phyloP scores from a whole-genome alignment of 208 protist genomes.

The Acanthamoeba comandoni region DNA sequence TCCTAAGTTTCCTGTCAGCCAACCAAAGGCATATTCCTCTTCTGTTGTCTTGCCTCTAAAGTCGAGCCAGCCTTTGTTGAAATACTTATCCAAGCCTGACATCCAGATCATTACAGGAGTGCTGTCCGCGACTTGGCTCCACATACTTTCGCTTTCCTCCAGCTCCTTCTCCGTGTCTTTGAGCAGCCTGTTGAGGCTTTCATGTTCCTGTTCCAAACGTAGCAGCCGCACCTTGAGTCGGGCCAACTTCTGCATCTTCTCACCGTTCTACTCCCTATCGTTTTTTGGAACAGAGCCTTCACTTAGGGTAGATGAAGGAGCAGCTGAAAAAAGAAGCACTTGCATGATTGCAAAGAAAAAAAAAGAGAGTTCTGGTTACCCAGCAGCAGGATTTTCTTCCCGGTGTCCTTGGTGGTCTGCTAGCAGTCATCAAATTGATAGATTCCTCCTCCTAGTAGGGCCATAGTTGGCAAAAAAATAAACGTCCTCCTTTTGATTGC shows the following conservation, averaged over 20 bases:
- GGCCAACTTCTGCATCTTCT: conserved; percentile 15
- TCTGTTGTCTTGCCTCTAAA: conserved; percentile 25
- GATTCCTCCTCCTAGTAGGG: too few species aligned
- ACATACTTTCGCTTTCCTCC: conserved; percentile 22
- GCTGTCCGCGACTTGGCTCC: conserved; percentile 14
- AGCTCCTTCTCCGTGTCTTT: not conserved
- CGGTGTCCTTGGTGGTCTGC: too few species aligned
- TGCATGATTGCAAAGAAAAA: too few species aligned
- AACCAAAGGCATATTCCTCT: conserved; percentile 28
- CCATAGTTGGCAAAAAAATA: too few species aligned
- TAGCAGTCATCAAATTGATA: too few species aligned
- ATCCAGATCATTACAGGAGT: conserved; percentile 49
- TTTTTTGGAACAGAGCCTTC: too few species aligned
- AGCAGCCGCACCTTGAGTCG: not conserved
- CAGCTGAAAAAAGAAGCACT: too few species aligned
- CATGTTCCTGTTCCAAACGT: not conserved
- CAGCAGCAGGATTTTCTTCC: too few species aligned
- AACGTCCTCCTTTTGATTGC: too few species aligned
- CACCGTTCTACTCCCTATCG: conserved; percentile 9
- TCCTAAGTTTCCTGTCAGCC: conserved; percentile 25
- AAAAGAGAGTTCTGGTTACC: too few species aligned
- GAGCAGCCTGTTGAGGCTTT: not conserved
- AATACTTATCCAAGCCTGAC: conserved; percentile 27
- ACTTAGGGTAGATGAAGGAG: too few species aligned
- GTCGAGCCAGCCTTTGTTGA: conserved; percentile 55